These are phyloP conservation scores for Clarireedia paspali DNA, from an alignment of 2,329 filamentous ascomycete species.

Conservation along the genomic window DNA sequence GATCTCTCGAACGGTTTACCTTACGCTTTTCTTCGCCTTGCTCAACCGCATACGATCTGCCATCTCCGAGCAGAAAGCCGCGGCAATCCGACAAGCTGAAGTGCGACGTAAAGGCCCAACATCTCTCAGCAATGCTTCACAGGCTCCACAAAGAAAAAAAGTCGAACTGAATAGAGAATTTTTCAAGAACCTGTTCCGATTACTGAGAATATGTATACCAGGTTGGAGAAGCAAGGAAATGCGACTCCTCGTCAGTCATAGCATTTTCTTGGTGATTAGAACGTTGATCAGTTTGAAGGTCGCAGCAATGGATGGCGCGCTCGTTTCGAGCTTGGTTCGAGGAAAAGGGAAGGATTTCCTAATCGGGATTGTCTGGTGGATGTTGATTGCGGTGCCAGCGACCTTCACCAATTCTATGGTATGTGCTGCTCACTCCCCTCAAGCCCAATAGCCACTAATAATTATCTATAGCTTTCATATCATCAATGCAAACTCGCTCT, in stretches of 20 bases:
- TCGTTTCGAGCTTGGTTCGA: slow-evolving; percentile 87
- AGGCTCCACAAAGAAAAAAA: slow-evolving; percentile 53
- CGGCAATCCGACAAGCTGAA: slow-evolving; percentile 60
- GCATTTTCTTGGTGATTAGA: slow-evolving; percentile 81
- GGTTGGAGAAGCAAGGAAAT: slow-evolving; percentile 86
- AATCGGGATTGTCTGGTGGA: slow-evolving; percentile 91
- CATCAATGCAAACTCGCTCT: slow-evolving; percentile 93
- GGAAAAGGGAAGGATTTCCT: slow-evolving; percentile 88
- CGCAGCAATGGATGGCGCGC: slow-evolving; percentile 85
- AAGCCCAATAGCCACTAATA: slow-evolving; percentile 5
- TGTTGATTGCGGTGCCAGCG: slow-evolving; percentile 90
- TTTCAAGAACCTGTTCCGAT: slow-evolving; percentile 56
- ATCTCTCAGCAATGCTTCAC: slow-evolving; percentile 31
- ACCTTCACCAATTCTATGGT: slow-evolving; percentile 99
- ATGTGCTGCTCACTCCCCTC: slow-evolving; percentile 26
- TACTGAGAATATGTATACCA: slow-evolving; percentile 83
- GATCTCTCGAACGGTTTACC: slow-evolving; percentile 77
- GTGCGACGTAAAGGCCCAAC: slow-evolving; percentile 45
- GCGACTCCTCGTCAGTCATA: slow-evolving; percentile 79
- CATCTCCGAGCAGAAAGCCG: slow-evolving; percentile 86
- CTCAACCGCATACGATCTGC: slow-evolving; percentile 85
- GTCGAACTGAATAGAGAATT: slow-evolving; percentile 90
- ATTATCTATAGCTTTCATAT: slow-evolving; percentile 65
- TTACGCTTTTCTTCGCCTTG: slow-evolving; percentile 73
- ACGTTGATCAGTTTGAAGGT: slow-evolving; percentile 94